Base-by-base conservation (phyloP, 345 rosid genomes). In the Aquilaria yunnanensis region DNA sequence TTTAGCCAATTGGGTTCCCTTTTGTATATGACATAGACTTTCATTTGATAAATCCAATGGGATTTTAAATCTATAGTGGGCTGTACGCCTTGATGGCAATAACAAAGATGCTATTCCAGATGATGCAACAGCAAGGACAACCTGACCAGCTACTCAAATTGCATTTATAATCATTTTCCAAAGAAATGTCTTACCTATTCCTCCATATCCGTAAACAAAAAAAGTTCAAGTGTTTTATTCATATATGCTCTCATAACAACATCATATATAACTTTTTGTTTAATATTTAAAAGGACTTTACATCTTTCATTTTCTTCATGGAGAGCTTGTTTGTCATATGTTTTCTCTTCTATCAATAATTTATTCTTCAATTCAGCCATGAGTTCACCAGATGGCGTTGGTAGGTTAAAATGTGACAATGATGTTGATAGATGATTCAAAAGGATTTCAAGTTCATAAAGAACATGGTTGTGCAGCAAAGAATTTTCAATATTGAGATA, bases 51-150 rank as follows among this genome's bases (percentile, higher is more conserved):
- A 0, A 11, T 50, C 23, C 10, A 70, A 8, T 9, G 55, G 61
- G 8, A 70, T 70, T 9, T 33, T 32, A 14, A 72, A 67, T 7
- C 65, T 37, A 2, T 56, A 67, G 14, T 59, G 64, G 2, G 29
- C 46, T 5, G 62, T 71, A 14, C 37, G 1, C 1, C 75, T 45
- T 0, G 48, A 43, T 6, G 51, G 50, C 12, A 47, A 47, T 1
- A 59, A 60, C 2, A 47, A 29, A 3, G 52, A 34, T 3, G 67
- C 59, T 34, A 56, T 34, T 31, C 60, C 60, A 9, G 46, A 56
- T 5, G 47, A 56, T 29, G 46, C 60, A 10, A 56, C 46, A 29
- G 9, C 60, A 31, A 56, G 46, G 1, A 56, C 60, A 9, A 56
- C 33, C 3, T 12, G 10, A 14, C 60, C 46, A 6, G 4, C 8